These are phyloP conservation scores for Apophysomyces variabilis DNA, from an alignment of 371 early-diverging fungal species.

Conservation along the genomic window DNA sequence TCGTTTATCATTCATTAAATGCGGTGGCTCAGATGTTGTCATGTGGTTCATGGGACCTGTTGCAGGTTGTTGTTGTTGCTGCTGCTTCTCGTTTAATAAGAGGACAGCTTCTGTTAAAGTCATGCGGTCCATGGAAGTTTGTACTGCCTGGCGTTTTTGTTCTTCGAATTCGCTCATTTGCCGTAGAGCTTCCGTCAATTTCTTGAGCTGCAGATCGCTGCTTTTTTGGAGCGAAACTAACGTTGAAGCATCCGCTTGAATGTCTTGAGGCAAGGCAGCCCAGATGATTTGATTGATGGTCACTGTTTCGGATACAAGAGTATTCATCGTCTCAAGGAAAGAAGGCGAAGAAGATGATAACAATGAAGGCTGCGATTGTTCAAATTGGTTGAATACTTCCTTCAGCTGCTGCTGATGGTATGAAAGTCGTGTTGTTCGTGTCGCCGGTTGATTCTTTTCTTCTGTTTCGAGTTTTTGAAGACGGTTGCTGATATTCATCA, in stretches of 20 bases:
- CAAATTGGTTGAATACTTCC: conserved; percentile 18
- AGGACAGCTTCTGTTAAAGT: not conserved
- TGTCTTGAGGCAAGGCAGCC: conserved; percentile 22
- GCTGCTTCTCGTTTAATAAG: not conserved
- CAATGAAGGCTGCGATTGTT: conserved; percentile 14
- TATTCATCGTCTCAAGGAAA: conserved; percentile 15
- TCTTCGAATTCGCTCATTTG: conserved; percentile 13
- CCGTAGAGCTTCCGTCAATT: conserved; percentile 19
- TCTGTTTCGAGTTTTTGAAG: conserved; percentile 19
- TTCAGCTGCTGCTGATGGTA: conserved; percentile 19
- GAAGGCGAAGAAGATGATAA: not conserved
- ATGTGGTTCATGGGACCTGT: not conserved
- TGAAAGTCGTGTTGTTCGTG: not conserved
- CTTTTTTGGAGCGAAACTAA: conserved; percentile 25
- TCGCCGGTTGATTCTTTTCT: conserved; percentile 5
- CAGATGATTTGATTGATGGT: conserved; percentile 22
- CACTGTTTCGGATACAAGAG: conserved; percentile 21
- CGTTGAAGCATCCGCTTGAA: conserved; percentile 19
- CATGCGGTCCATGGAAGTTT: conserved; percentile 6
- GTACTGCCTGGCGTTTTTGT: not conserved
- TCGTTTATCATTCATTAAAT: not conserved
- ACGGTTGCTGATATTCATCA: conserved; percentile 16
- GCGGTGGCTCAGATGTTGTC: not conserved
- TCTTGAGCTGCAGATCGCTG: conserved; percentile 21
- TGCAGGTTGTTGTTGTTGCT: not conserved